Conservation (phyloP, 1,284 basidiomycete species). For the Boletus coffeatus region DNA sequence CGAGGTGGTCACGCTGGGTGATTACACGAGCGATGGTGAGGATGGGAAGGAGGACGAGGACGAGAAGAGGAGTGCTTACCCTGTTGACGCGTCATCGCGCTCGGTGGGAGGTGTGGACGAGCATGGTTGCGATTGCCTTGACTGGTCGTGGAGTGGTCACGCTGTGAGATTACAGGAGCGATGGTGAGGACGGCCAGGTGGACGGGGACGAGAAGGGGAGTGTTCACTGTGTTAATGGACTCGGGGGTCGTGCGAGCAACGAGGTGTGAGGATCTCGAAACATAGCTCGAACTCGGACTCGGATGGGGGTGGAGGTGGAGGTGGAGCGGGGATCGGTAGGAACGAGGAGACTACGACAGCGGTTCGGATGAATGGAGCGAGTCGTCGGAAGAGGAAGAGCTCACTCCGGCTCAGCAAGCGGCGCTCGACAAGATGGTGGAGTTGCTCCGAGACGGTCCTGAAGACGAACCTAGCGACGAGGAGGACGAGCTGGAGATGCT, state of each 20-base stretch:
- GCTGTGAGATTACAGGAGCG: too few species aligned
- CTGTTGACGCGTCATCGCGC: too few species aligned
- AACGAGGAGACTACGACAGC: constrained; percentile 9
- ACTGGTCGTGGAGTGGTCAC: too few species aligned
- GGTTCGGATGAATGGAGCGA: constrained; percentile 17
- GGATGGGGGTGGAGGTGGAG: constrained; percentile 2
- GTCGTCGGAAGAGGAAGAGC: constrained; percentile 36
- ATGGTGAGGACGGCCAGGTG: too few species aligned
- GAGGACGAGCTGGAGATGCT: constrained; percentile 34
- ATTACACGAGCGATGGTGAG: neutral
- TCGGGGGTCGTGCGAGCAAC: too few species aligned
- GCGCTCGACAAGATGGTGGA: constrained; percentile 60
- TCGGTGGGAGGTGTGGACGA: too few species aligned
- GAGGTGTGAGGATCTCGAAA: constrained; percentile 23
- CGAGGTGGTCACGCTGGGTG: too few species aligned
- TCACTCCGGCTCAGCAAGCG: constrained; percentile 47
- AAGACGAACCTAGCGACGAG: constrained; percentile 35
- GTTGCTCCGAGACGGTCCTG: constrained; percentile 50
- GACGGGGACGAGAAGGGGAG: too few species aligned
- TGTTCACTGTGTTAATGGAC: too few species aligned
- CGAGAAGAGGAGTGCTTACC: too few species aligned
- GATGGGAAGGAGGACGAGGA: too few species aligned
- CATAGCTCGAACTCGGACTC: constrained; percentile 11
- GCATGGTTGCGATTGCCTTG: too few species aligned
- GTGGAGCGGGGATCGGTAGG: constrained; percentile 17